Conservation (phyloP, 768 basidiomycete species). For the Saitozyma podzolica region DNA sequence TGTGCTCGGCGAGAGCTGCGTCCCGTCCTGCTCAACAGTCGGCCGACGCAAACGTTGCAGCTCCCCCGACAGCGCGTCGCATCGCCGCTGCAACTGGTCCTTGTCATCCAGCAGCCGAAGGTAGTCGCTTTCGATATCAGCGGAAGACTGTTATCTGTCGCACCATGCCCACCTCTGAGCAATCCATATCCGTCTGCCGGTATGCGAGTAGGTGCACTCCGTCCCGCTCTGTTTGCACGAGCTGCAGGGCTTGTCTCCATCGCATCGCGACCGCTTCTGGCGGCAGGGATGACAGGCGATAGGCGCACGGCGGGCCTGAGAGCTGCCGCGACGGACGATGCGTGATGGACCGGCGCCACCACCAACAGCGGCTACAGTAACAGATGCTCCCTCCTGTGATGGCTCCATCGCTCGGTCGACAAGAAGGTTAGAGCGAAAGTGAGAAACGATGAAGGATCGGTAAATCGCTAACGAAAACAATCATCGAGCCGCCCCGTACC, state of each 20-base stretch:
- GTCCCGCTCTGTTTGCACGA: neutral
- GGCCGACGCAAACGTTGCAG: too few species aligned
- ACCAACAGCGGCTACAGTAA: too few species aligned
- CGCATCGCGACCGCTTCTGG: neutral
- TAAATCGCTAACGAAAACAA: too few species aligned
- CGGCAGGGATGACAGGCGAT: neutral
- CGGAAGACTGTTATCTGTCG: too few species aligned
- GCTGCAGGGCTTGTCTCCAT: neutral
- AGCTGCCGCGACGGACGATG: too few species aligned
- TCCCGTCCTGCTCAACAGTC: neutral
- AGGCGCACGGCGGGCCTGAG: neutral
- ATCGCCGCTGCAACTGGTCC: neutral
- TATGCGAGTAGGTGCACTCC: neutral
- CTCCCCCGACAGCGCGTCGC: neutral
- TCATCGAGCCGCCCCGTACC: too few species aligned
- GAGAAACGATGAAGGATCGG: too few species aligned
- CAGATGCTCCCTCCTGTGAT: too few species aligned
- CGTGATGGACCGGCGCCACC: too few species aligned
- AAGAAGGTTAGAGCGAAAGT: too few species aligned
- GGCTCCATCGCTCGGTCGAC: too few species aligned
- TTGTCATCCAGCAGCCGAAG: neutral
- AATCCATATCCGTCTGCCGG: neutral
- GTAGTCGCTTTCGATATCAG: neutral
- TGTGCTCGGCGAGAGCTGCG: neutral
- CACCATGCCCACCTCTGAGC: neutral